These are phyloP conservation scores for Alternaria brassicae DNA, from an alignment of 2,329 filamentous ascomycete species.

Conservation along the genomic window DNA sequence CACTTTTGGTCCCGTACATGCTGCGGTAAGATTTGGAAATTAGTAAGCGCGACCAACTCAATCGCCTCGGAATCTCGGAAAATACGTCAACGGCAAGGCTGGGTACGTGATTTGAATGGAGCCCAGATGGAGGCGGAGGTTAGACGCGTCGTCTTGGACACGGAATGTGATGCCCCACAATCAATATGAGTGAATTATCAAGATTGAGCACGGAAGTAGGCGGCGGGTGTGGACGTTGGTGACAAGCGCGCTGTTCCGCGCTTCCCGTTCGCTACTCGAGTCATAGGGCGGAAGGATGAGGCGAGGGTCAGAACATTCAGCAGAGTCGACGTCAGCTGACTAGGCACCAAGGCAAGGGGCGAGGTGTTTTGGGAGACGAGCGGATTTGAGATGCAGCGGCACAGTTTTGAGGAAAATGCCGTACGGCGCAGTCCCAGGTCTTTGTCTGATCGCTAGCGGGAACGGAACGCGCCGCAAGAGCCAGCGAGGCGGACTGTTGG, in stretches of 20 bases:
- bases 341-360: slow-evolving; percentile 15
- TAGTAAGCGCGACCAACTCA: not conserved
- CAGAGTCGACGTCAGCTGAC: slow-evolving; percentile 17
- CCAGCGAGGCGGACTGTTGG: slow-evolving; percentile 27
- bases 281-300: slow-evolving; percentile 26
- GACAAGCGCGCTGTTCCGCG: slow-evolving; percentile 32
- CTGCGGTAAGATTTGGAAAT: not conserved
- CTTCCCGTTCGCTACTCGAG: slow-evolving; percentile 26
- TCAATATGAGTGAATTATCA: slow-evolving; percentile 7
- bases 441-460: slow-evolving; percentile 36
- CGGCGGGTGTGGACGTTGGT: slow-evolving; percentile 16
- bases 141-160: slow-evolving; percentile 4
- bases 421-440: slow-evolving; percentile 26
- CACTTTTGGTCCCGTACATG: not conserved
- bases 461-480: slow-evolving; percentile 37
- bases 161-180: slow-evolving; percentile 6
- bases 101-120: not conserved
- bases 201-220: slow-evolving; percentile 3
- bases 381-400: slow-evolving; percentile 9
- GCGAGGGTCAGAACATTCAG: slow-evolving; percentile 22
- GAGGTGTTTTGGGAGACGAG: not conserved
- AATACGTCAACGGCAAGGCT: not conserved
- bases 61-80: not conserved
- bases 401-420: slow-evolving; percentile 4
- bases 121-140: not conserved